Conservation (phyloP, 139 green algal species). For the Chlorella sp. region DNA sequence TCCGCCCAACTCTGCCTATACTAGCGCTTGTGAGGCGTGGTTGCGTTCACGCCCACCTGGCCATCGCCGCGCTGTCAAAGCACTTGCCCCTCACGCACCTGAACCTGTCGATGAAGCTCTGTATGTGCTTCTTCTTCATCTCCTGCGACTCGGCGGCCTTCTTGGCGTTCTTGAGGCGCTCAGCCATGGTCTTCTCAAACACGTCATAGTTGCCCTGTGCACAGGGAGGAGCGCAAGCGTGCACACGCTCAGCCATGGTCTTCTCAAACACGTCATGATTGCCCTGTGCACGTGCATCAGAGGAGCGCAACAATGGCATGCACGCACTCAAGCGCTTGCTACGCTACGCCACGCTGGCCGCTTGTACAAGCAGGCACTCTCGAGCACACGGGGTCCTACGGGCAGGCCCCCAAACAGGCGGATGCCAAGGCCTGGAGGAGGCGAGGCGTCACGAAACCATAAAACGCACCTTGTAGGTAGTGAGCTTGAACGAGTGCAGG, state of each 20-base stretch:
- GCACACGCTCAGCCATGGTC: conserved; percentile 48
- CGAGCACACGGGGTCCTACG: neutral
- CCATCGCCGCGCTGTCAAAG: no score
- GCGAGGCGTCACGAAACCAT: no score
- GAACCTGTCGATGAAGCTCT: conserved; percentile 92
- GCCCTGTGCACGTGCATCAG: conserved; percentile 34
- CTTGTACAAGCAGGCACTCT: neutral
- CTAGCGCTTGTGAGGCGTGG: no score
- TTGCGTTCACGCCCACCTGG: no score
- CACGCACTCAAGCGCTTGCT: conserved; percentile 30
- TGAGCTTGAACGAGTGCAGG: conserved; percentile 64
- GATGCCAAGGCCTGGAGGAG: no score
- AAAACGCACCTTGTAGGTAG: conserved; percentile 58
- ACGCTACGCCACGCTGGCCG: no score
- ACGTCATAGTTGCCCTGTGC: conserved; percentile 79
- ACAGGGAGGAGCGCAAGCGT: neutral
- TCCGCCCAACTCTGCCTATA: no score
- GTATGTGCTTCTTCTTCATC: conserved; percentile 65
- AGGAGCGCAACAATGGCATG: neutral
- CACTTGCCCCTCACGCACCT: no score
- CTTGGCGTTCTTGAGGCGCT: conserved; percentile 50
- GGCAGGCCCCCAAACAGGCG: no score
- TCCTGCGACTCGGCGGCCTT: conserved; percentile 66
- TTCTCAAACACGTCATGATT: conserved; percentile 85
- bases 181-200: conserved; percentile 69